Evolutionary conservation across 164 flowering plant genomes (phyloP).

Genomic region (Berberis thunbergii): DNA sequence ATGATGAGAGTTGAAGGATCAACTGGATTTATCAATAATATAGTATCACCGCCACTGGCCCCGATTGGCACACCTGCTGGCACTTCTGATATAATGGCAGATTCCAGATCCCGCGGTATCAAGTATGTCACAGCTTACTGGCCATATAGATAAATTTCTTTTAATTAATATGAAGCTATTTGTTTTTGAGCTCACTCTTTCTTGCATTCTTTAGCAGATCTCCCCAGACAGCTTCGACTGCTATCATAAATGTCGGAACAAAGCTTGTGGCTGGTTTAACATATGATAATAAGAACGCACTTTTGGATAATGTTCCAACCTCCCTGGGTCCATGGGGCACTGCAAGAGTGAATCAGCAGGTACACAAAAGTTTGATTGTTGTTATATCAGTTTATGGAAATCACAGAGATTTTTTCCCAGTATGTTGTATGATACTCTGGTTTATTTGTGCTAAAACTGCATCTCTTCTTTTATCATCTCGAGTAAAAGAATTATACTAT

Average conservation of each 20-base stretch:
- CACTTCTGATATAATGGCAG: constrained; percentile 40
- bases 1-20: constrained; percentile 32
- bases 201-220: constrained; percentile 35
- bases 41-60: constrained; percentile 49
- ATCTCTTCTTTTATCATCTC: no score
- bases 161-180: background rate
- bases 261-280: constrained; percentile 31
- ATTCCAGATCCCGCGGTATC: constrained; percentile 27
- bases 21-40: constrained; percentile 24
- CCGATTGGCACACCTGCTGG: constrained; percentile 80
- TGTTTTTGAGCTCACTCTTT: background rate
- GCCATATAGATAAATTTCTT: background rate
- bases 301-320: constrained; percentile 39
- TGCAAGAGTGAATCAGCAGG: constrained; percentile 54
- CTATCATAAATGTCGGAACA: constrained; percentile 26
- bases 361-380: constrained; percentile 5
- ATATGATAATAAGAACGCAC: constrained; percentile 43
- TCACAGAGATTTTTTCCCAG: no score
- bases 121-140: constrained; percentile 29
- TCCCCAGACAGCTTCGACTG: constrained; percentile 23
- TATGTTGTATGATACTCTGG: no score
- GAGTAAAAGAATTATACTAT: no score
- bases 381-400: no score
- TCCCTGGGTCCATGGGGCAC: constrained; percentile 54
- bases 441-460: no score